Evolutionary conservation across 768 basidiomycete species (phyloP), one percentile per base, ranked within the genome.

Genomic region (Russula virescens): DNA sequence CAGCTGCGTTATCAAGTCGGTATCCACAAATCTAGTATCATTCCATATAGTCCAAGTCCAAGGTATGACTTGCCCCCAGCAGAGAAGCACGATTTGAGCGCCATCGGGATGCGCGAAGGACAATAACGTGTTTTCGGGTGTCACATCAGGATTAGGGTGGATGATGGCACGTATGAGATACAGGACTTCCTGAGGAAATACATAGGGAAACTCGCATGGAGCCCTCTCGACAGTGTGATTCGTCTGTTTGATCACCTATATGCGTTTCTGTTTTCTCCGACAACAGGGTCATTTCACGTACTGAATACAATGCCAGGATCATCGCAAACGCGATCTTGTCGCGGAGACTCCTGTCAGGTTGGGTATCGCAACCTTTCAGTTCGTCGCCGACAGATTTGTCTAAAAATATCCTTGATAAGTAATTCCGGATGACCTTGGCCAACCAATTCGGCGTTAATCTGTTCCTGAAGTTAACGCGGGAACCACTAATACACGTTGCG

Each of bases 21-120:
- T 74, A 40, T 83, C 72, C 31, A 79, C 75, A 43, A 75, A 70
- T 23, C 82, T 78, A 61, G 75, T 74, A 67, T 88, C 87, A 51
- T 73, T 70, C 85, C 87, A 90, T 8, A 79, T 71, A 13, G 69
- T 72, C 88, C 89, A 91, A 58, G 76, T 77, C 88, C 88, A 89
- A 1, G 80, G 78, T 3, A 87, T 70, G 13, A 80, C 73, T 13
- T 76, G 65, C 34, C 83, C 81, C 83, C 84, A 89, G 63, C 73
- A 73, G n/a, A 87, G 58, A n/a, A 90, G 69, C 23, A 87, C 76
- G 7, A 51, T 71, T 61, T 81, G 79, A 13, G 85, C 71, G 49
- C 68, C 60, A 69, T 84, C 80, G 7, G 80, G 70, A 10, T 16
- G 28, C 40, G 28, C 38, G 38, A 63, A 60, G 2, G 69, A 56